phyloP scores from a whole-genome alignment of 2,329 filamentous ascomycete species.

The Didymella lethalis region DNA sequence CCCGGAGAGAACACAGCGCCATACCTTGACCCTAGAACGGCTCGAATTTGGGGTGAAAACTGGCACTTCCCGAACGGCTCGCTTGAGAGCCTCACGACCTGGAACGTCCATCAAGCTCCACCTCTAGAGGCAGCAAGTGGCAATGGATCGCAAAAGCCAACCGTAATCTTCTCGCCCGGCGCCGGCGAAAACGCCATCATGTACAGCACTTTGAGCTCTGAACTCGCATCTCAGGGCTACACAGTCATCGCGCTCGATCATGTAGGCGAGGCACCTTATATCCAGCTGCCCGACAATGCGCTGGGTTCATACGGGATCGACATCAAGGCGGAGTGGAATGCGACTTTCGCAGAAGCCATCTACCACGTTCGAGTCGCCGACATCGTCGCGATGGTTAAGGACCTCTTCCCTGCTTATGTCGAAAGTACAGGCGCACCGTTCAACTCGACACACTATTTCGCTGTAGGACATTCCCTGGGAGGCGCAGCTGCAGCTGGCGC shows the following conservation, averaged over 20 bases:
- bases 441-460: conserved; percentile 26
- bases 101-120: conserved; percentile 25
- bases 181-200: conserved; percentile 25
- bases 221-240: conserved; percentile 14
- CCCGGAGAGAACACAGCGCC: conserved; percentile 25
- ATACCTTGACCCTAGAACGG: conserved; percentile 35
- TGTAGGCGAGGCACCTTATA: conserved; percentile 29
- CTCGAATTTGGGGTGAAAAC: conserved; percentile 26
- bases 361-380: conserved; percentile 32
- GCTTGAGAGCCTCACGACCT: conserved; percentile 21
- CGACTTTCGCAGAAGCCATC: conserved; percentile 17
- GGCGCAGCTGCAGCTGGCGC: conserved; percentile 28
- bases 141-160: conserved; percentile 14
- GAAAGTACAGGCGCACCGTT: conserved; percentile 16
- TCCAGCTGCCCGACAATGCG: conserved; percentile 18
- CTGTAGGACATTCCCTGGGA: conserved; percentile 33
- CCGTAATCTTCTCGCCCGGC: conserved; percentile 32
- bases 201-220: conserved; percentile 13
- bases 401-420: conserved; percentile 20
- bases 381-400: conserved; percentile 4
- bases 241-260: conserved; percentile 31
- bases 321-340: conserved; percentile 24
- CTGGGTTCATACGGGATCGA: conserved; percentile 24
- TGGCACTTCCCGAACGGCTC: conserved; percentile 18
- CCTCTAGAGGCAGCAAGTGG: conserved; percentile 7